These are phyloP conservation scores for Fusarium sp. DNA, from an alignment of 2,329 filamentous ascomycete species.

Conservation along the genomic window DNA sequence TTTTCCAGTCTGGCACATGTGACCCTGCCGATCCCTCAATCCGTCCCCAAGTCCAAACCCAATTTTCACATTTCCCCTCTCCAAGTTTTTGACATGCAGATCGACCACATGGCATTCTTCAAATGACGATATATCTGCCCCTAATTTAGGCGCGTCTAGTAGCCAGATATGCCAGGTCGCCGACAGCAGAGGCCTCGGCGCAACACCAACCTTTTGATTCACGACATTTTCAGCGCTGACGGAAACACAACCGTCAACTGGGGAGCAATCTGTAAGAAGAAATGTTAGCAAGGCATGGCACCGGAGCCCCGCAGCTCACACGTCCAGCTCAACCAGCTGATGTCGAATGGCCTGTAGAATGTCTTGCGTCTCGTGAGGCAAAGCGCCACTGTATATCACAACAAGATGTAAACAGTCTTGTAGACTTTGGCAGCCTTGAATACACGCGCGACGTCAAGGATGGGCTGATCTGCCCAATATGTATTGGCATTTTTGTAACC, in stretches of 20 bases:
- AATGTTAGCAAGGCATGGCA: too few species aligned
- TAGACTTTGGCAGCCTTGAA: not conserved
- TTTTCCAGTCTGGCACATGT: not conserved
- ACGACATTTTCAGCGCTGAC: not conserved
- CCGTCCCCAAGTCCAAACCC: not conserved
- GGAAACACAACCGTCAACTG: not conserved
- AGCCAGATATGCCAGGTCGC: not conserved
- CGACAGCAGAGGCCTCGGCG: not conserved
- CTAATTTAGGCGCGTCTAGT: not conserved
- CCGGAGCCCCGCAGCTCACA: not conserved
- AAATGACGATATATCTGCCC: not conserved
- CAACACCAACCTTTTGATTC: not conserved
- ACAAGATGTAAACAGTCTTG: not conserved
- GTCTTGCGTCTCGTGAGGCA: not conserved
- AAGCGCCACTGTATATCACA: not conserved
- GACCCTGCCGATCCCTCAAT: not conserved
- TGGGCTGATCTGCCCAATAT: not conserved
- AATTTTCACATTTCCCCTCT: not conserved
- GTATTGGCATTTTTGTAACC: not conserved
- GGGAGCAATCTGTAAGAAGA: not conserved
- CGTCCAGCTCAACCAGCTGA: not conserved
- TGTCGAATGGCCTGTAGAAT: not conserved
- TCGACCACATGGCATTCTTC: not conserved
- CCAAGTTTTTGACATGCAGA: not conserved
- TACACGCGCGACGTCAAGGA: not conserved